These are phyloP conservation scores for Rubus idaeus DNA, from an alignment of 306 rosid genomes.

Conservation along the genomic window DNA sequence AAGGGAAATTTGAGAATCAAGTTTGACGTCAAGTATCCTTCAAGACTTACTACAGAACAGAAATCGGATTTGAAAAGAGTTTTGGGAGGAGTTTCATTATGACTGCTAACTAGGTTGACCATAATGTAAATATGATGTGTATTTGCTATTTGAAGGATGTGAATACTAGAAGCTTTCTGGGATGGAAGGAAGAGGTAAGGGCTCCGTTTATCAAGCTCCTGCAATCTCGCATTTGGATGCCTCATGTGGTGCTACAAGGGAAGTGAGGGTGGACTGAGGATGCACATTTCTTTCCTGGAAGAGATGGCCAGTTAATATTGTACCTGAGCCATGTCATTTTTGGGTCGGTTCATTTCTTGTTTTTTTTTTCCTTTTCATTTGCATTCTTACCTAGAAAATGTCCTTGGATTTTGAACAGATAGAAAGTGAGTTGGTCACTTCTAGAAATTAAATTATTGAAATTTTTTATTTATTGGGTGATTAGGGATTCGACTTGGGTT, in stretches of 20 bases:
- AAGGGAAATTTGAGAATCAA: slow-evolving; percentile 83
- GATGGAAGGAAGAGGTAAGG: slow-evolving; percentile 15
- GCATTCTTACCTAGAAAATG: neutral
- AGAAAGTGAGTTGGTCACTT: slow-evolving; percentile 1
- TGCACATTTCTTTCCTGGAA: neutral
- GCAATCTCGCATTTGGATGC: slow-evolving; percentile 10
- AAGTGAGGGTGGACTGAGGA: neutral
- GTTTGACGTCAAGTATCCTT: slow-evolving; percentile 80
- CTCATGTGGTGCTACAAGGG: slow-evolving; percentile 1
- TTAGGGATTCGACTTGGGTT: neutral
- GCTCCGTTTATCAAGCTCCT: slow-evolving; percentile 17
- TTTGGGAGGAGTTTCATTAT: slow-evolving; percentile 56
- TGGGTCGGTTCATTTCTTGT: neutral
- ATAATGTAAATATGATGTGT: slow-evolving; percentile 27
- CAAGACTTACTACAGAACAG: slow-evolving; percentile 70
- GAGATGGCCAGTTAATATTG: slow-evolving; percentile 2
- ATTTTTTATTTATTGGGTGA: neutral
- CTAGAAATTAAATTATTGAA: neutral
- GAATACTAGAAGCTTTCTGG: slow-evolving; percentile 40
- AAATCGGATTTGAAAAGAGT: slow-evolving; percentile 82
- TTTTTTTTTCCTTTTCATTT: neutral
- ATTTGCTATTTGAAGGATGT: slow-evolving; percentile 35
- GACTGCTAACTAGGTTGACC: slow-evolving; percentile 33
- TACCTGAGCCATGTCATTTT: slow-evolving; percentile 4
- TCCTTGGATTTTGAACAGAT: neutral